A percentile compares a stretch with the other conserved stretches of the same genome.
phyloP scores from a whole-genome alignment of 208 protist genomes.

The Leishmania turanica region DNA sequence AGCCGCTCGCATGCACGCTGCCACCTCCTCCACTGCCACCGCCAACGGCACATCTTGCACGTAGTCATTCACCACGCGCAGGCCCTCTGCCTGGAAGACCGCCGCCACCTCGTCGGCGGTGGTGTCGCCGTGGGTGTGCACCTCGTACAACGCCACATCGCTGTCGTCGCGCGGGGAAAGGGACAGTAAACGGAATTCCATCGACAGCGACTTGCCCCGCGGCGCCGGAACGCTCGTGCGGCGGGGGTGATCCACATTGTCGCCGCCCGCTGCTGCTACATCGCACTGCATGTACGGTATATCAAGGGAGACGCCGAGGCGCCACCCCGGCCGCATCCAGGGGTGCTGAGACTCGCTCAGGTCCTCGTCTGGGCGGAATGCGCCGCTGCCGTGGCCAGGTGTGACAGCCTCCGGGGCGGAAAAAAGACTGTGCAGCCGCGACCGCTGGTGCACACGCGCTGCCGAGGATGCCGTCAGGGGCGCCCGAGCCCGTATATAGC shows the following conservation, averaged over 20 bases:
- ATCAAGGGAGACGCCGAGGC: slow-evolving; percentile 34
- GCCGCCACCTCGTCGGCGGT: slow-evolving; percentile 70
- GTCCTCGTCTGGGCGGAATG: not conserved
- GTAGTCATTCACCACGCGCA: slow-evolving; percentile 76
- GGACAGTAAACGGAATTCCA: slow-evolving; percentile 47
- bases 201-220: slow-evolving; percentile 13
- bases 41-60: slow-evolving; percentile 57
- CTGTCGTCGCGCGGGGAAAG: slow-evolving; percentile 37
- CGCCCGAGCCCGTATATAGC: slow-evolving; percentile 16
- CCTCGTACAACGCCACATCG: slow-evolving; percentile 70
- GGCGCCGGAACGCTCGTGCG: not conserved
- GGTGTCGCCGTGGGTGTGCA: slow-evolving; percentile 39
- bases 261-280: not conserved
- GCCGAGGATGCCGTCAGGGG: slow-evolving; percentile 25
- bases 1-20: slow-evolving; percentile 14
- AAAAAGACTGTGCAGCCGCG: slow-evolving; percentile 24
- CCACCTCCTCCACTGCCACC: slow-evolving; percentile 34
- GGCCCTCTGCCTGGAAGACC: slow-evolving; percentile 60
- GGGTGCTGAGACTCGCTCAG: slow-evolving; percentile 19
- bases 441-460: slow-evolving; percentile 15
- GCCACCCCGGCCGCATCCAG: slow-evolving; percentile 32
- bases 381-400: too few species aligned
- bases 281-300: slow-evolving; percentile 23
- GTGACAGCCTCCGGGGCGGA: not conserved
- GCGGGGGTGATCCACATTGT: not conserved